Evolutionary conservation across 148 eudicot species (phyloP).

Genomic region (Rhododendron ferrugineum): DNA sequence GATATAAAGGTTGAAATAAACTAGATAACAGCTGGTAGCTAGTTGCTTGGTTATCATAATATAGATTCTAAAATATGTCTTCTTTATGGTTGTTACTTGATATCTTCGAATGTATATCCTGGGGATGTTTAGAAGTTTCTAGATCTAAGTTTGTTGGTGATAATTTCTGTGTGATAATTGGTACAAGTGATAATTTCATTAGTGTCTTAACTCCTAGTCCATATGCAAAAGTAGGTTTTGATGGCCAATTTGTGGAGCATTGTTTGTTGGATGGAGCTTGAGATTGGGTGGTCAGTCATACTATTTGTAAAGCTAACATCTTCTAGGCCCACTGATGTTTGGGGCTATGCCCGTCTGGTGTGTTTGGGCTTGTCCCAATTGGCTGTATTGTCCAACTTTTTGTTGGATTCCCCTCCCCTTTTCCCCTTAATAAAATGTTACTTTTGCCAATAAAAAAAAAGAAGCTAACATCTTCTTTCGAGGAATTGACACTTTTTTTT

Average conservation of each 20-base stretch:
- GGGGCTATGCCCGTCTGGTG: too few relatives aligned
- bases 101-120: background rate
- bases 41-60: background rate
- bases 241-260: background rate
- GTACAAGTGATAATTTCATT: background rate
- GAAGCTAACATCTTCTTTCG: background rate
- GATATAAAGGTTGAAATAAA: background rate
- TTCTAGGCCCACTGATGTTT: background rate
- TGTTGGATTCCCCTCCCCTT: too few relatives aligned
- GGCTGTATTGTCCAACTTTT: too few relatives aligned
- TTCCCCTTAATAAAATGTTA: too few relatives aligned
- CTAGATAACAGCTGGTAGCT: background rate
- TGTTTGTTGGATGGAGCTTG: background rate
- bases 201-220: background rate
- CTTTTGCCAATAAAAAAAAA: too few relatives aligned
- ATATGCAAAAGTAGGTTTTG: background rate
- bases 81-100: background rate
- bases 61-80: background rate
- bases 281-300: background rate
- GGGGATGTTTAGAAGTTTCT: background rate
- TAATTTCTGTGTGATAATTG: background rate
- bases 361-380: too few relatives aligned
- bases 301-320: background rate
- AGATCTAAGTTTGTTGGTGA: background rate
- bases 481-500: background rate